These are phyloP conservation scores for Cryphonectria japonica DNA, from an alignment of 2,329 filamentous ascomycete species.

Conservation along the genomic window DNA sequence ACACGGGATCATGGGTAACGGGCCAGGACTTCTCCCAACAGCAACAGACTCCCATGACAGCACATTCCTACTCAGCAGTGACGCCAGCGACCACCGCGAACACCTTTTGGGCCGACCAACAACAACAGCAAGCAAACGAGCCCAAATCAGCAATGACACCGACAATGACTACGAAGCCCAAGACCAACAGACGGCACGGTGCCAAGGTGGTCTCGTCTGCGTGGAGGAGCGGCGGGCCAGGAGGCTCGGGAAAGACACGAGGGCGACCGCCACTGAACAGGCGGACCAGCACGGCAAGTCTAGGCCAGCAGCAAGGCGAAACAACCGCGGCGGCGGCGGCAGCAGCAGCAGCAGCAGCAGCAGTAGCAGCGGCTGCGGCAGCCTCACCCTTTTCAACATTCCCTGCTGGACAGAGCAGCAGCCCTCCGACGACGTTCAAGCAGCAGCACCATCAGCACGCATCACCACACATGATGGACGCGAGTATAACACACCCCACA, in stretches of 20 bases:
- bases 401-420: conserved; percentile 57
- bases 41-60: conserved; percentile 61
- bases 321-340: background rate
- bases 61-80: conserved; percentile 79
- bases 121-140: conserved; percentile 44
- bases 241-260: conserved; percentile 70
- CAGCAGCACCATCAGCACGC: conserved; percentile 14
- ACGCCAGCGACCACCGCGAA: conserved; percentile 64
- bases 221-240: conserved; percentile 71
- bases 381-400: conserved; percentile 69
- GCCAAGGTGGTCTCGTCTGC: conserved; percentile 87
- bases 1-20: conserved; percentile 47
- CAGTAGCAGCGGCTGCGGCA: conserved; percentile 9
- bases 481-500: background rate
- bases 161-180: conserved; percentile 58
- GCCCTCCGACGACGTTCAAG: conserved; percentile 29
- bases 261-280: conserved; percentile 79
- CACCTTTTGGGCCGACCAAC: conserved; percentile 56
- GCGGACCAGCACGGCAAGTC: conserved; percentile 40
- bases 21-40: conserved; percentile 53
- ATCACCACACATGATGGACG: conserved; percentile 17
- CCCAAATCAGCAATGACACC: conserved; percentile 77
- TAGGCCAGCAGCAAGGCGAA: conserved; percentile 37
- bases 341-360: conserved; percentile 4
- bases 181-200: conserved; percentile 68